A percentile compares a stretch with the other conserved stretches of the same genome.
phyloP scores from a whole-genome alignment of 2,329 filamentous ascomycete genomes.

The Nothopassalora personata region DNA sequence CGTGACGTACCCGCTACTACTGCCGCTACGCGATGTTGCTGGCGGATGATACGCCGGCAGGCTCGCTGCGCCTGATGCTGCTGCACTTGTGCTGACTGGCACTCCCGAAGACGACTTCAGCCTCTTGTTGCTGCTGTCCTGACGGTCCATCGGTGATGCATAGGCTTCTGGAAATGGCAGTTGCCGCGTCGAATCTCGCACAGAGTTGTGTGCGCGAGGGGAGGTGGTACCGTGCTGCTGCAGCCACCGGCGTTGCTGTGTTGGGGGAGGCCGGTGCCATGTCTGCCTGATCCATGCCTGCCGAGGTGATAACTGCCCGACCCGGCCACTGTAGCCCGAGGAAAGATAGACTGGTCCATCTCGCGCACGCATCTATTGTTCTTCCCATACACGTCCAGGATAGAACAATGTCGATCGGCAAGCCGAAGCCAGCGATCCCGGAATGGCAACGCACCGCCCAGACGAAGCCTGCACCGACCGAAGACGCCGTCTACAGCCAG shows the following conservation, averaged over 20 bases:
- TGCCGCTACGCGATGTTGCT: conserved; percentile 7
- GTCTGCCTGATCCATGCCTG: not conserved
- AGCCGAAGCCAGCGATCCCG: conserved; percentile 28
- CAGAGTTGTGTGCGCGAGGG: not conserved
- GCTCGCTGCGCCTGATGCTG: conserved; percentile 16
- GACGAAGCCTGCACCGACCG: conserved; percentile 9
- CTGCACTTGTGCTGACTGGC: conserved; percentile 19
- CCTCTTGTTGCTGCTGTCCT: conserved; percentile 23
- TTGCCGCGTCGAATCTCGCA: not conserved
- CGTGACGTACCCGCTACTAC: conserved; percentile 16
- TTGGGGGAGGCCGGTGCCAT: not conserved
- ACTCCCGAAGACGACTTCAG: conserved; percentile 25
- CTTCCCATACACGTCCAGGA: not conserved
- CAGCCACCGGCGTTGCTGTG: not conserved
- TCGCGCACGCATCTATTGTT: too few relatives aligned
- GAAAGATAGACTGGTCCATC: too few relatives aligned
- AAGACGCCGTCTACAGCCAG: conserved; percentile 19
- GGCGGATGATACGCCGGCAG: conserved; percentile 29
- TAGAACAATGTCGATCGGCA: conserved; percentile 27
- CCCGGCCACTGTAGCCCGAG: not conserved
- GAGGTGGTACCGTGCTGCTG: not conserved
- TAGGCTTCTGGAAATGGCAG: conserved; percentile 3
- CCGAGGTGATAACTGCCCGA: not conserved
- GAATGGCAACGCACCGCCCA: conserved; percentile 31
- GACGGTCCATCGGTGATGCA: conserved; percentile 8